A percentile compares a stretch with the other conserved stretches of the same genome.
Conservation (phyloP, 768 basidiomycete species). For the Kondoa subrosea region DNA sequence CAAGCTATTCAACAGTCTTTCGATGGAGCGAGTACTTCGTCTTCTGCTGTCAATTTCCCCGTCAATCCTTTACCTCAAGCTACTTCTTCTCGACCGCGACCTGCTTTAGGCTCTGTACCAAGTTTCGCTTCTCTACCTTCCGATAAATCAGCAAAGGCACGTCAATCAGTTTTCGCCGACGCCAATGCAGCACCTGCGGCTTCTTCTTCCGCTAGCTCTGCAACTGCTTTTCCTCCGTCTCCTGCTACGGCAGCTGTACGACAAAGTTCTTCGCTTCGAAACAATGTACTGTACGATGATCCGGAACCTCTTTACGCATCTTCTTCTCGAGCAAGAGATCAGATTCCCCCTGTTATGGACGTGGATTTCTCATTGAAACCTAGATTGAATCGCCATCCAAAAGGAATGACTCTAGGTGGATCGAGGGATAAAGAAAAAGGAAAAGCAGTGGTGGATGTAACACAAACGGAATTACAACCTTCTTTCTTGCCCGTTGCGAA, state of each 20-base stretch:
- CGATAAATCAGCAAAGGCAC: not conserved
- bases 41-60: not conserved
- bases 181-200: not conserved
- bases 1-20: not conserved
- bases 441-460: not conserved
- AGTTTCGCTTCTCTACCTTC: not conserved
- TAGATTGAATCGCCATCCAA: conserved; percentile 5
- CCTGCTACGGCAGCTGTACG: not conserved
- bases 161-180: not conserved
- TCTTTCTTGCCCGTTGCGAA: conserved; percentile 5
- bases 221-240: not conserved
- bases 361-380: conserved; percentile 2
- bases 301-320: not conserved
- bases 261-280: not conserved
- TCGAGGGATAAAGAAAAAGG: not conserved
- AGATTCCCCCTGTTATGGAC: conserved; percentile 1
- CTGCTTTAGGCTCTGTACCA: not conserved
- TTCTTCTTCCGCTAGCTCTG: not conserved
- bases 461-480: conserved; percentile 12
- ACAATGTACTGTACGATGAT: not conserved
- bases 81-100: not conserved
- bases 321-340: not conserved
- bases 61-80: not conserved
- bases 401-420: not conserved
- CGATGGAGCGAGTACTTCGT: not conserved